These are phyloP conservation scores for Epichloe typhina DNA, from an alignment of 2,329 filamentous ascomycete genomes.

Conservation along the genomic window DNA sequence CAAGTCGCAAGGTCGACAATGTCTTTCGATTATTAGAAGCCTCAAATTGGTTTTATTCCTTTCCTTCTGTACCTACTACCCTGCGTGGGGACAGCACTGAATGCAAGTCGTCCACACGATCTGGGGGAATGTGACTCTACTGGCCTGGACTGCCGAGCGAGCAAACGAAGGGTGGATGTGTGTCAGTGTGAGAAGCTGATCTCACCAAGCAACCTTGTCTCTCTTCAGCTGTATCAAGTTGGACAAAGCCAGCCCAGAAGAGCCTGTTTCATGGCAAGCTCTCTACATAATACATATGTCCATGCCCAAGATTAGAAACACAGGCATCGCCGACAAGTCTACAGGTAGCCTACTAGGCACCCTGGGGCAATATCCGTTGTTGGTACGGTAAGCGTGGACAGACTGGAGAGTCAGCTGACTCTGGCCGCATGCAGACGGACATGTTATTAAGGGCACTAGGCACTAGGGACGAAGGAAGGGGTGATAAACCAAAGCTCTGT, in stretches of 20 bases:
- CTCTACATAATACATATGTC: not conserved
- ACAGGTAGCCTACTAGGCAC: too few species aligned
- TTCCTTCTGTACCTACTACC: constrained; percentile 2
- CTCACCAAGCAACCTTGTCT: too few species aligned
- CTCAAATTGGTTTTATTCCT: constrained; percentile 8
- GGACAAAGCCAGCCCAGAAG: not conserved
- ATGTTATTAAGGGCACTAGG: not conserved
- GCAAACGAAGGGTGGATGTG: not conserved
- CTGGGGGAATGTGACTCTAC: not conserved
- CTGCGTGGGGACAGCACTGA: not conserved
- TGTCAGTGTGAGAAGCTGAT: too few species aligned
- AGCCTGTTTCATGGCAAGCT: not conserved
- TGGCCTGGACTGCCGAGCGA: too few species aligned
- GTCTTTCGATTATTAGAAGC: constrained; percentile 19
- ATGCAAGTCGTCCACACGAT: not conserved
- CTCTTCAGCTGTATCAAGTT: too few species aligned
- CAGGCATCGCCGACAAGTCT: not conserved
- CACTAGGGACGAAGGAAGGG: not conserved
- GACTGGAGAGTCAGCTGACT: not conserved
- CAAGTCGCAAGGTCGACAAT: constrained; percentile 19
- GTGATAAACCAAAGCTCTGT: too few species aligned
- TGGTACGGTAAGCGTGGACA: too few species aligned
- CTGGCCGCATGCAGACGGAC: not conserved
- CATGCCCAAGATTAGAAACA: not conserved
- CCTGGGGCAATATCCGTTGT: too few species aligned